Evolutionary conservation across 1,284 basidiomycete genomes (phyloP), one percentile per base, ranked within the genome.

Genomic region (Coniophora puteana): DNA sequence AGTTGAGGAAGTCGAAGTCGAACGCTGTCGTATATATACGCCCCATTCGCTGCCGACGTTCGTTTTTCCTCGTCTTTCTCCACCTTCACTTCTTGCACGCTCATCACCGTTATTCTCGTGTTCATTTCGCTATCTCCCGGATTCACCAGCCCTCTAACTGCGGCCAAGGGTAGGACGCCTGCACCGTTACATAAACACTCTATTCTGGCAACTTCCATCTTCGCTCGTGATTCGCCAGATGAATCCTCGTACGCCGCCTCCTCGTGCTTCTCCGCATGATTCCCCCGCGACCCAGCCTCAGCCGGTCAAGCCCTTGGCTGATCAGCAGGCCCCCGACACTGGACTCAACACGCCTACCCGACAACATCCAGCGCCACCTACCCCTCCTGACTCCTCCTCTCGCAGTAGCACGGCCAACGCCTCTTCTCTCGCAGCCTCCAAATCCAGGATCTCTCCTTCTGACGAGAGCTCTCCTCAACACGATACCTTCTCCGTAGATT

Each of bases 1-100:
- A 57, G 61, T 12, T 27, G 39, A 39, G 43, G 25, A 42, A 40
- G 55, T 58, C 60, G 58, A 61, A 61, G 48, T 41, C 36, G n/a
- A 39, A 29, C 44, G 41, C 40, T 13, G 31, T 40, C 42, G 26
- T 38, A 29, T 40, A 38, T n/a, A 38, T 30, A 41, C 30, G 36
- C 21, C 46, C 49, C 45, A 36, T 30, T n/a, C 24, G 26, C 31
- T 33, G 35, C 36, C 20, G 34, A 11, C 38, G 36, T 40, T 38
- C 29, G 30, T 38, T 47, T 29, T 51, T 31, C 31, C n/a, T n/a
- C n/a, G n/a, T n/a, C n/a, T 39, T 38, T 30, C 39, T 38, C 30
- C 25, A 39, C 29, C 22, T 42, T 44, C 37, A 25, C 41, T 26
- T 32, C 40, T 43, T 8, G 38, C 41, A 51, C 47, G 53, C 44